Conservation (phyloP, 305 asterid species). For the Solanum hybrid region DNA sequence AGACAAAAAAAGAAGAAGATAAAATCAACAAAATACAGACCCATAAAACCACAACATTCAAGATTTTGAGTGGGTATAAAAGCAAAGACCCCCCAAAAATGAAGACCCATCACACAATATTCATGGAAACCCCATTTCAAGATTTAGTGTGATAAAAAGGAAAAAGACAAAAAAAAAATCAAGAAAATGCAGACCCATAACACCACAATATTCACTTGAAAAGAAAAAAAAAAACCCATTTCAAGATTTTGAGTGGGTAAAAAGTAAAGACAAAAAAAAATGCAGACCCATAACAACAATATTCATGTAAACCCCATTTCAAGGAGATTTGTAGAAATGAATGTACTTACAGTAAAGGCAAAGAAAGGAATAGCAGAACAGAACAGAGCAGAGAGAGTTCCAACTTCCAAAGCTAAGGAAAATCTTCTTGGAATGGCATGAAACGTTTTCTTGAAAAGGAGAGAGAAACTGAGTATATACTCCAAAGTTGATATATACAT, state of each 20-base stretch:
- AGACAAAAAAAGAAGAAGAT: not conserved
- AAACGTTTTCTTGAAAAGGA: constrained; percentile 31
- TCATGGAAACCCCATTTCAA: not conserved
- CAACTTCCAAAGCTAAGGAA: constrained; percentile 15
- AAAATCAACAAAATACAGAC: not conserved
- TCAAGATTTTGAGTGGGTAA: not conserved
- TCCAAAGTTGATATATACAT: not conserved
- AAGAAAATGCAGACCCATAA: not conserved
- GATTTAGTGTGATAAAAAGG: not conserved
- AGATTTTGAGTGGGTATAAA: not conserved
- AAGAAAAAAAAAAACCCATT: not conserved
- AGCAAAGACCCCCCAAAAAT: not conserved
- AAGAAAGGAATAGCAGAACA: constrained; percentile 35
- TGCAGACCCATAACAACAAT: not conserved
- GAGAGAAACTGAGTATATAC: constrained; percentile 7
- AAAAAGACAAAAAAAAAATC: not conserved
- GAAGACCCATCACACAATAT: not conserved
- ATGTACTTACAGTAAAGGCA: constrained; percentile 33
- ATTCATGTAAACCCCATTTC: not conserved
- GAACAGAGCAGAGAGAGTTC: not conserved
- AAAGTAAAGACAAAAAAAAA: not conserved
- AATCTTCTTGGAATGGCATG: constrained; percentile 26
- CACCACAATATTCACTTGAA: not conserved
- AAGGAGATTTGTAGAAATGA: not conserved
- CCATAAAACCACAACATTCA: not conserved